These are phyloP conservation scores for Botrytis paeoniae DNA, from an alignment of 2,329 filamentous ascomycete genomes.

Conservation along the genomic window DNA sequence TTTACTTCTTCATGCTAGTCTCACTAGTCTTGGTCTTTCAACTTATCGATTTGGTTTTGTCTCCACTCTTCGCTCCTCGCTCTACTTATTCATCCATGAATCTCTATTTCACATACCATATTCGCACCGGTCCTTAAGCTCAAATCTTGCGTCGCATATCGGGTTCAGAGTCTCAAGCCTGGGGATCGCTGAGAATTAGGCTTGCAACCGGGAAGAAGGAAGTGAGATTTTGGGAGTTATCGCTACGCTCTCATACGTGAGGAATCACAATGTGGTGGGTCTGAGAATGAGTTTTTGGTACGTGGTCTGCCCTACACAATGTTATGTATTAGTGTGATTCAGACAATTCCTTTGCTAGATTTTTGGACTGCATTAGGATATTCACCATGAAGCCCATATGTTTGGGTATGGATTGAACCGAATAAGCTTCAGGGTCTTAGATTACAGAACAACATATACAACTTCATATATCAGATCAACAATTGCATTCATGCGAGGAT, in stretches of 20 bases:
- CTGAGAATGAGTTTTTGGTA: accelerated
- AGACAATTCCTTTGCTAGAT: neutral
- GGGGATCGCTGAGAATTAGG: neutral
- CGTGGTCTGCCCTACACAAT: neutral
- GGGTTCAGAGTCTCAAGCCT: neutral
- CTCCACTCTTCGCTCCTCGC: neutral
- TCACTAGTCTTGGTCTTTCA: neutral
- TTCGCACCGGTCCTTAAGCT: neutral
- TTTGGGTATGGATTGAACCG: too few species aligned
- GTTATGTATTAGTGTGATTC: accelerated
- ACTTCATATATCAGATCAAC: too few species aligned
- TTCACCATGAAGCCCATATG: too few species aligned
- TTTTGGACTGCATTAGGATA: neutral
- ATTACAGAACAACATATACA: too few species aligned
- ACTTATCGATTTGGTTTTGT: neutral
- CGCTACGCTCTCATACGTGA: neutral
- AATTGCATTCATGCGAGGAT: neutral
- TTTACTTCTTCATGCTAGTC: neutral
- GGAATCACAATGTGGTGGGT: neutral
- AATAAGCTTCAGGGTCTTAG: too few species aligned
- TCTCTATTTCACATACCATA: neutral
- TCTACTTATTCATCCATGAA: neutral
- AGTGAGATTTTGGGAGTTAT: neutral
- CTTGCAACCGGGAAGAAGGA: neutral
- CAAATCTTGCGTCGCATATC: neutral